Evolutionary conservation across 1,284 basidiomycete genomes (phyloP).

Genomic region (Anthracocystis panici-leucophaei): DNA sequence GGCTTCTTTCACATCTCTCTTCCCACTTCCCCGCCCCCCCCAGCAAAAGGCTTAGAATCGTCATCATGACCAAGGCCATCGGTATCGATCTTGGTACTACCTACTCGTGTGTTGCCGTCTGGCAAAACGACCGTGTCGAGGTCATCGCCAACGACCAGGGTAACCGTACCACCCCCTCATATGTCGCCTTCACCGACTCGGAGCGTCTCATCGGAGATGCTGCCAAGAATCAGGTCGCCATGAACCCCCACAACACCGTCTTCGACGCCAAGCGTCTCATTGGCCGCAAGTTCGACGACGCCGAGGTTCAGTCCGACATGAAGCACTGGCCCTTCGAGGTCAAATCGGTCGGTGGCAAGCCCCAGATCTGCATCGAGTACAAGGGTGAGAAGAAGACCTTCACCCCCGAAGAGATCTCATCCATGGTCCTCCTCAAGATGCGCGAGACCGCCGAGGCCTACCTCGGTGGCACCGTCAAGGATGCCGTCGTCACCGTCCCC

Average conservation of each 20-base stretch:
- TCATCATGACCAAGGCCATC: conserved; percentile 78
- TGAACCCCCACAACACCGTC: conserved; percentile 73
- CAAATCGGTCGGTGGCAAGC: conserved; percentile 83
- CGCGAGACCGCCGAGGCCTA: conserved; percentile 98
- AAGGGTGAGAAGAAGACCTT: conserved; percentile 92
- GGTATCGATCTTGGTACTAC: conserved; percentile 90
- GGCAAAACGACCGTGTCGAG: conserved; percentile 98
- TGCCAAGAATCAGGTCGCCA: conserved; percentile 88
- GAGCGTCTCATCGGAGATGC: conserved; percentile 96
- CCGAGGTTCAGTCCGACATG: conserved; percentile 92
- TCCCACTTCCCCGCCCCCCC: not conserved
- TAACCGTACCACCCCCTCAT: conserved; percentile 90
- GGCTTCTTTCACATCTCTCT: conserved; percentile 2
- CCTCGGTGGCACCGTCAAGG: conserved; percentile 82
- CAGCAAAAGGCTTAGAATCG: conserved; percentile 25
- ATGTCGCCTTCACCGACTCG: conserved; percentile 74
- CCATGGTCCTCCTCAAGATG: conserved; percentile 98
- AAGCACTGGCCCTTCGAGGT: conserved; percentile 96
- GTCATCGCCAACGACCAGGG: conserved; percentile 93
- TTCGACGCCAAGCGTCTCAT: conserved; percentile 92
- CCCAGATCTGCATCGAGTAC: conserved; percentile 88
- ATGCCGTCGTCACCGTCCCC: conserved; percentile 90
- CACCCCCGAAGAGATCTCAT: conserved; percentile 94
- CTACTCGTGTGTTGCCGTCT: conserved; percentile 80
- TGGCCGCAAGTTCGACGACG: conserved; percentile 84